Base-by-base conservation (phyloP, 345 rosid genomes). In the Firmiana major region DNA sequence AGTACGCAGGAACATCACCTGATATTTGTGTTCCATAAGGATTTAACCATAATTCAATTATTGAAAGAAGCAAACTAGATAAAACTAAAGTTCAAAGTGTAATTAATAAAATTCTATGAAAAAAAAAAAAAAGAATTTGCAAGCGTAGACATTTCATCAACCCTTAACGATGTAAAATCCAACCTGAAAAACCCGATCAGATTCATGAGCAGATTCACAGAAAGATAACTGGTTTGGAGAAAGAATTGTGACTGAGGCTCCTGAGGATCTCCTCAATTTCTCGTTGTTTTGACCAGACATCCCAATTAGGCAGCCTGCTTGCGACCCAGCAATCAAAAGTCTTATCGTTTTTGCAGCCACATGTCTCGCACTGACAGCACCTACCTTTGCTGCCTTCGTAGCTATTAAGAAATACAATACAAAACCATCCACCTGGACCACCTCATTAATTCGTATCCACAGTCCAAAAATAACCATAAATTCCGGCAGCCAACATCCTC, bases 151-250 rank as follows among this genome's bases (percentile, higher is more conserved):
- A 19, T 67, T 34, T 21, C 9, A 45, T 24, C 40, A 46, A 59
- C 26, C 43, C 19, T 57, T 43, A 6, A 43, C 68, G 8, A 59
- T 16, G 15, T 19, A 34, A 62, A 63, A 63, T 12, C 67, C 70
- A 65, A 89, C 92, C 90, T 89, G 92, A 45, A 89, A 91, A 54
- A 90, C 86, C 55, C 92, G 76, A 83, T 90, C 94, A 75, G 92
- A 89, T 83, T 90, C 92, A 79, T 70, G 81, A 70, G 94, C 91
- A 65, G 92, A 90, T 22, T 91, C 94, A 71, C 92, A 88, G 7
- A 87, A 79, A 38, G 92, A 92, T 79, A 89, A 79, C 81, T 90
- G 94, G 77, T 84, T 87, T 0, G 91, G 92, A 64, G 92, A 89
- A 65, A 90, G 86, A 59, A 90, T 81, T 3, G 89, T 80, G 19